phyloP scores from a whole-genome alignment of 2,329 filamentous ascomycete genomes.

The Nemania abortiva region DNA sequence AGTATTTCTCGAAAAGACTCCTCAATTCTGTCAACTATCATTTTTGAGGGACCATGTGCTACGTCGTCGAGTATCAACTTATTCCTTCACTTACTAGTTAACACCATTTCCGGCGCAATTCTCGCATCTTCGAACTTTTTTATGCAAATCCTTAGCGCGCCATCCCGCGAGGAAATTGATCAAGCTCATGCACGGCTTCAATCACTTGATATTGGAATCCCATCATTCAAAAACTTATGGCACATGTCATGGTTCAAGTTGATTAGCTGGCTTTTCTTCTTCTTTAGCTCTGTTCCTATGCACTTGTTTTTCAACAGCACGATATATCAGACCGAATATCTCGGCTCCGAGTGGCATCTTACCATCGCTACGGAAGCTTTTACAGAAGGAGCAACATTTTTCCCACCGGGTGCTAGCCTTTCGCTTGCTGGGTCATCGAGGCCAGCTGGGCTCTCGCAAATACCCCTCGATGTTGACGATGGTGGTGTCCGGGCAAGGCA shows the following conservation, averaged over 20 bases:
- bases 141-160: constrained; percentile 63
- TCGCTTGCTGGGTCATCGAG: constrained; percentile 3
- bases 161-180: constrained; percentile 63
- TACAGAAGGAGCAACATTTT: constrained; percentile 14
- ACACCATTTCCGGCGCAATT: background rate
- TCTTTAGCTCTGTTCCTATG: constrained; percentile 45
- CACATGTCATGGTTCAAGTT: constrained; percentile 38
- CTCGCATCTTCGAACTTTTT: constrained; percentile 29
- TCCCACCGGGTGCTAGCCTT: constrained; percentile 24
- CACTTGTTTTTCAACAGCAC: constrained; percentile 50
- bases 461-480: no score
- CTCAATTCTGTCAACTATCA: background rate
- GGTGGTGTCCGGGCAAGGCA: no score
- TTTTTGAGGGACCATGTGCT: background rate
- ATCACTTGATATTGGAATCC: constrained; percentile 1
- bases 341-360: constrained; percentile 22
- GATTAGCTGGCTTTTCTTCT: constrained; percentile 43
- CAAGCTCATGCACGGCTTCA: constrained; percentile 55
- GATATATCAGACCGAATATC: constrained; percentile 41
- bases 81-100: background rate
- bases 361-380: constrained; percentile 26
- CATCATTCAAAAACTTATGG: constrained; percentile 52
- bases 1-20: background rate
- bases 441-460: no score
- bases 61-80: background rate